phyloP scores from a whole-genome alignment of 495 filamentous ascomycete species.

The Penicillium subrubescens region DNA sequence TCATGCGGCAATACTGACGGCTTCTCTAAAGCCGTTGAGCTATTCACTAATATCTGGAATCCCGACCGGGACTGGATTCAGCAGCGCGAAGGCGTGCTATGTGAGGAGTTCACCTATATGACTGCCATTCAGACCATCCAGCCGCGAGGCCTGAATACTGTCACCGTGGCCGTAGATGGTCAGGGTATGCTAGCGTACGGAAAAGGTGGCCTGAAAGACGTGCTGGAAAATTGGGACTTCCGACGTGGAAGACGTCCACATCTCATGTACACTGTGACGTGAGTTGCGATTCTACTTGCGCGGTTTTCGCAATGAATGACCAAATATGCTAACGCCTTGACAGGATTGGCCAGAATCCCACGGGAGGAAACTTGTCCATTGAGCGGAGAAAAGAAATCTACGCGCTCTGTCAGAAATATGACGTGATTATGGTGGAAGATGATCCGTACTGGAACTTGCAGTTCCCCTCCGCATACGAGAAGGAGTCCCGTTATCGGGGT shows the following conservation, averaged over 20 bases:
- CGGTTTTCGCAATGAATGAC: background rate
- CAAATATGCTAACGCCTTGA: background rate
- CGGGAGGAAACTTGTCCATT: slow-evolving; percentile 69
- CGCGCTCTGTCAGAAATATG: slow-evolving; percentile 75
- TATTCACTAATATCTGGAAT: slow-evolving; percentile 73
- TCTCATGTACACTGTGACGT: slow-evolving; percentile 90
- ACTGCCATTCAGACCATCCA: slow-evolving; percentile 65
- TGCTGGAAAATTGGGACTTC: slow-evolving; percentile 79
- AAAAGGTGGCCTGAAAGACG: slow-evolving; percentile 71
- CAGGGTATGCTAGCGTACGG: slow-evolving; percentile 73
- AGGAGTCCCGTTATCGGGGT: slow-evolving; percentile 40
- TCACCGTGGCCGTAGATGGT: slow-evolving; percentile 72
- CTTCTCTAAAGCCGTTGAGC: slow-evolving; percentile 72
- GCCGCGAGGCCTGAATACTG: slow-evolving; percentile 71
- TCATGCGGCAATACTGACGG: slow-evolving; percentile 85
- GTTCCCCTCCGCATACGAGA: slow-evolving; percentile 65
- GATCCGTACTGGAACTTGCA: slow-evolving; percentile 97
- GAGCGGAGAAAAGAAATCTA: slow-evolving; percentile 78
- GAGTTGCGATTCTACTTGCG: slow-evolving; percentile 37
- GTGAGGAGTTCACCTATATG: slow-evolving; percentile 78
- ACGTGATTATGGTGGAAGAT: slow-evolving; percentile 92
- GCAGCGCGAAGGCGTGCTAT: slow-evolving; percentile 70
- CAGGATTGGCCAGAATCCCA: slow-evolving; percentile 91
- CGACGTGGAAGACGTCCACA: slow-evolving; percentile 73
- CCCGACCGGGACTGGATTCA: slow-evolving; percentile 64